Base-by-base conservation (phyloP, 257 asterid genomes). In the Oldenlandia corymbosa region DNA sequence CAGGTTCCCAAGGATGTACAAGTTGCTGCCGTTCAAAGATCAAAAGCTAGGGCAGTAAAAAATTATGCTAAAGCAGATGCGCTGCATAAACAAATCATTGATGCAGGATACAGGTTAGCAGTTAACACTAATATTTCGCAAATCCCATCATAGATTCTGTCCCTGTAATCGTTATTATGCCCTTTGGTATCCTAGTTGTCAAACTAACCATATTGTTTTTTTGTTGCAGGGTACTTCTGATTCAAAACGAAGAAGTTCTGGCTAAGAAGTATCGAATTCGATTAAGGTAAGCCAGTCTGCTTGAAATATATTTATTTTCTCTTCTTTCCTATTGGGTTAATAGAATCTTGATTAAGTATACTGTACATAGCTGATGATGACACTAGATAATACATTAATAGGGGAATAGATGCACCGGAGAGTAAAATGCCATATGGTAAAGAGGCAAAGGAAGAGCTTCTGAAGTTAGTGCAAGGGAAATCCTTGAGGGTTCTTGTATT, bases 321-420 rank as follows among this genome's bases (percentile, higher is more conserved):
- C 1, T 39, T 39, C 9, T 2, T 39, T 39, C 1, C 7, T 39
- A 4, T 39, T 39, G 39, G 39, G 45, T 47, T 63, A 13, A 7
- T 60, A 14, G 42, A 42, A 20, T 30, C n/a, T 64, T 31, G 9
- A 23, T 27, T 1, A 11, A 10, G 37, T n/a, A n/a, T n/a, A n/a
- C 65, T 34, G 31, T 23, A 32, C 24, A 27, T 53, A 41, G 56
- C 65, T 64, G 34, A 66, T 66, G 34, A 66, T 66, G 64, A 55
- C 17, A 55, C 42, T 41, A 1, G 23, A 28, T 23, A 62, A 57
- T 60, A 53, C n/a, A n/a, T n/a, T n/a, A 17, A 73, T 80, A 89
- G 99, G 85, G 99, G 97, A 66, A 90, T 93, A 1, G 97, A 93
- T 73, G 88, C 97, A 58, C 99, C 99, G 0, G 99, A 93, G 83